These are phyloP conservation scores for Fusarium sp. DNA, from an alignment of 2,329 filamentous ascomycete species.

Conservation along the genomic window DNA sequence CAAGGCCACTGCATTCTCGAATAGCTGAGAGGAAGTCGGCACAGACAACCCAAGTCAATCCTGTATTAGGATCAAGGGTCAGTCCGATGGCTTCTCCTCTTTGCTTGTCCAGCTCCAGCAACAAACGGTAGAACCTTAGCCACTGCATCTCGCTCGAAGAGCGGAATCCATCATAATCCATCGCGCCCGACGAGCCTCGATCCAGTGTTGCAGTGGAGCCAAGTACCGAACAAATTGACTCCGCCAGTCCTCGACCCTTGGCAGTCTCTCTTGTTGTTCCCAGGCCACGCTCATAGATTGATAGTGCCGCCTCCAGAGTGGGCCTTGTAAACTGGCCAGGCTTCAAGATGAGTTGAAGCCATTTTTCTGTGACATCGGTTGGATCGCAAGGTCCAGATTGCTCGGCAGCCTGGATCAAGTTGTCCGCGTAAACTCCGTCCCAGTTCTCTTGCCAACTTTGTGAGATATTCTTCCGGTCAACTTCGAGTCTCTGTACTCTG, in stretches of 20 bases:
- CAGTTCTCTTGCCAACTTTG: conserved; percentile 75
- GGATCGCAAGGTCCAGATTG: conserved; percentile 71
- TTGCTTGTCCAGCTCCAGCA: conserved; percentile 86
- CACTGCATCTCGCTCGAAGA: conserved; percentile 83
- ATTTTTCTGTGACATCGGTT: conserved; percentile 81
- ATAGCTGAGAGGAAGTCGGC: conserved; percentile 84
- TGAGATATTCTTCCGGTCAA: conserved; percentile 72
- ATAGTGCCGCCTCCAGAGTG: conserved; percentile 84
- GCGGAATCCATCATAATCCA: conserved; percentile 81
- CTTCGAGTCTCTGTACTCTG: conserved; percentile 77
- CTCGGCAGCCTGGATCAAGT: conserved; percentile 63
- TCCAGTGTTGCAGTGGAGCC: conserved; percentile 74
- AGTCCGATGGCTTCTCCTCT: conserved; percentile 84
- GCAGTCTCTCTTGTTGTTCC: conserved; percentile 51
- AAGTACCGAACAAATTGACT: conserved; percentile 79
- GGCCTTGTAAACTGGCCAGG: conserved; percentile 84
- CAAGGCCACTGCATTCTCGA: conserved; percentile 80
- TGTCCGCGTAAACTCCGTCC: conserved; percentile 74
- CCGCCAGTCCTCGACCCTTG: conserved; percentile 71
- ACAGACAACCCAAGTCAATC: conserved; percentile 85
- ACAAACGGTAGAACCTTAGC: conserved; percentile 87
- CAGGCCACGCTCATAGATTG: conserved; percentile 79
- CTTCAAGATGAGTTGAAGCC: conserved; percentile 84
- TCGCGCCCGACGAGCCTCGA: conserved; percentile 68
- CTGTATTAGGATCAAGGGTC: conserved; percentile 74